Conservation (phyloP, 768 basidiomycete genomes). For the Scleroderma citrinum region DNA sequence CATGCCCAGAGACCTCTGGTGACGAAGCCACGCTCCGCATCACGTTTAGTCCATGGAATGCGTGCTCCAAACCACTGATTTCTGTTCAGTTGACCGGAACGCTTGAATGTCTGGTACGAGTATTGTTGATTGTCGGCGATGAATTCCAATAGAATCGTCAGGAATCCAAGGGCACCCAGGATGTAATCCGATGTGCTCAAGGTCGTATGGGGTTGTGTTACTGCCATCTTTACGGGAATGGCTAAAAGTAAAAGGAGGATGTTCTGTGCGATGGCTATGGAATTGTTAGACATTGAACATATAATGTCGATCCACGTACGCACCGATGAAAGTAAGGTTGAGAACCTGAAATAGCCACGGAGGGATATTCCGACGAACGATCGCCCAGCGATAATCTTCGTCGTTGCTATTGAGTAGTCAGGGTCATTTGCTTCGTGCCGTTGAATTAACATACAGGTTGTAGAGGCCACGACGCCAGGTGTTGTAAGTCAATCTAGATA, state of each 20-base stretch:
- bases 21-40: slow-evolving; percentile 75
- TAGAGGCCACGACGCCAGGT: slow-evolving; percentile 82
- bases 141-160: slow-evolving; percentile 65
- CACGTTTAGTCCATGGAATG: slow-evolving; percentile 59
- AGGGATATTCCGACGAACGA: slow-evolving; percentile 60
- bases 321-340: slow-evolving; percentile 64
- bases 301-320: slow-evolving; percentile 8
- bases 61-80: slow-evolving; percentile 61
- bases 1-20: slow-evolving; percentile 84
- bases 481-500: slow-evolving; percentile 64
- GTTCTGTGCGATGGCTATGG: slow-evolving; percentile 69
- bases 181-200: slow-evolving; percentile 56
- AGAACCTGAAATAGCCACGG: slow-evolving; percentile 51
- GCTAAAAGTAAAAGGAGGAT: slow-evolving; percentile 70
- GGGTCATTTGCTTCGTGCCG: not conserved
- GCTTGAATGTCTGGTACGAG: slow-evolving; percentile 78
- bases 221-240: slow-evolving; percentile 52
- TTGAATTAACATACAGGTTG: slow-evolving; percentile 42
- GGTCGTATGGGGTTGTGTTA: slow-evolving; percentile 45
- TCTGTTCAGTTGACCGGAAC: slow-evolving; percentile 27
- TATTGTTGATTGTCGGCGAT: slow-evolving; percentile 90
- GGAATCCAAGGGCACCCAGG: slow-evolving; percentile 53
- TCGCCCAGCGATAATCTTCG: slow-evolving; percentile 90
- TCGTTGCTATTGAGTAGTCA: slow-evolving; percentile 44
- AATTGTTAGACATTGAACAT: not conserved